A percentile compares a stretch with the other conserved stretches of the same genome.
Evolutionary conservation across 768 basidiomycete species (phyloP).

Genomic region (Suillus clintonianus): DNA sequence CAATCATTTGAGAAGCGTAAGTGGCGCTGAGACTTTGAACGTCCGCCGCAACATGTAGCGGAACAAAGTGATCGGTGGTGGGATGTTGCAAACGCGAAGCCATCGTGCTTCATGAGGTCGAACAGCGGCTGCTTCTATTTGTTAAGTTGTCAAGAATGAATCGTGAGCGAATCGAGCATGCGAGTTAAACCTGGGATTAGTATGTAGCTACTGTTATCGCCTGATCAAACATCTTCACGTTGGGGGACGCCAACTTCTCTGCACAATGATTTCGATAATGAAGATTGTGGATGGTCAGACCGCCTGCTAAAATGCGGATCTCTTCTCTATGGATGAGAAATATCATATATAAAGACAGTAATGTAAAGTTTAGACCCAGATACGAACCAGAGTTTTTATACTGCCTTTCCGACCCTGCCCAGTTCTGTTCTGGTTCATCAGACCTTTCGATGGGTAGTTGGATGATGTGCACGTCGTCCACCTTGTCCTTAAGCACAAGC

Average conservation of each 20-base stretch:
- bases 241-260: slow-evolving; percentile 46
- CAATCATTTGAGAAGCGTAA: slow-evolving; percentile 62
- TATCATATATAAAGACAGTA: not conserved
- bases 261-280: slow-evolving; percentile 51
- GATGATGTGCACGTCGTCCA: slow-evolving; percentile 66
- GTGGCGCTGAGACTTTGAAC: slow-evolving; percentile 49
- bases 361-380: not conserved
- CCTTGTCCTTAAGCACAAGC: slow-evolving; percentile 72
- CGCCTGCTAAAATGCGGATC: slow-evolving; percentile 69
- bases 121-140: slow-evolving; percentile 55
- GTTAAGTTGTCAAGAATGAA: not conserved
- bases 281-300: slow-evolving; percentile 68
- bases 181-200: slow-evolving; percentile 43
- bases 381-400: slow-evolving; percentile 55
- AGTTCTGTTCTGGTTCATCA: slow-evolving; percentile 61
- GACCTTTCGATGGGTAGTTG: slow-evolving; percentile 67
- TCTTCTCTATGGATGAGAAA: slow-evolving; percentile 46
- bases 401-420: slow-evolving; percentile 63
- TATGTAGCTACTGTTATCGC: slow-evolving; percentile 57
- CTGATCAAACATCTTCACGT: slow-evolving; percentile 57
- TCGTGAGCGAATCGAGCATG: not conserved
- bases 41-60: slow-evolving; percentile 72
- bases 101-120: slow-evolving; percentile 53
- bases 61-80: slow-evolving; percentile 81
- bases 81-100: slow-evolving; percentile 71